Conservation (phyloP, 2,329 filamentous ascomycete genomes). For the Aspergillus ochraceus region DNA sequence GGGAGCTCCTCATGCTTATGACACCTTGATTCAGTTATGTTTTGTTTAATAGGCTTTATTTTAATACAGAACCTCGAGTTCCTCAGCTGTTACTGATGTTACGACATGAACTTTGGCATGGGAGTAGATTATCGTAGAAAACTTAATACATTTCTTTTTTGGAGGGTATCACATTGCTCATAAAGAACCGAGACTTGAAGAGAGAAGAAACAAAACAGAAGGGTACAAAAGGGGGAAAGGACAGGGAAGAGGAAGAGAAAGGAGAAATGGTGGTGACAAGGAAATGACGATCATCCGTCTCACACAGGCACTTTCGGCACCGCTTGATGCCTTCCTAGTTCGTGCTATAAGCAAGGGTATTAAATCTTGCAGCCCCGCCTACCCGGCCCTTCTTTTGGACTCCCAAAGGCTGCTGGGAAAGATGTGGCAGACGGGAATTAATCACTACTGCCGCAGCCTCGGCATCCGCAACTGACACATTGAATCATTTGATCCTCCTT, state of each 20-base stretch:
- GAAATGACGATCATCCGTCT: too few relatives aligned
- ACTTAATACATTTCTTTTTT: background rate
- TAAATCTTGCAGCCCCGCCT: too few relatives aligned
- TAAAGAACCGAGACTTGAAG: background rate
- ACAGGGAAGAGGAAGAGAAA: background rate
- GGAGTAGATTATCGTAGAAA: background rate
- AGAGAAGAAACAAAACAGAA: background rate
- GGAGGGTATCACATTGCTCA: constrained; percentile 23
- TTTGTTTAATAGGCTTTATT: constrained; percentile 1
- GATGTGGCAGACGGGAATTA: constrained; percentile 35
- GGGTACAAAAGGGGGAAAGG: background rate
- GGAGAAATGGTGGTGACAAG: too few relatives aligned
- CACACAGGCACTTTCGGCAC: too few relatives aligned
- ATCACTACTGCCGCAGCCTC: constrained; percentile 85
- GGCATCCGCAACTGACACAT: constrained; percentile 92
- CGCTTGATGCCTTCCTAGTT: too few relatives aligned
- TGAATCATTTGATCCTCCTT: constrained; percentile 89
- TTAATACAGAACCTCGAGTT: background rate
- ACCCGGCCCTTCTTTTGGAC: background rate
- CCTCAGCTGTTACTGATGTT: background rate
- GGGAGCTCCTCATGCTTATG: constrained; percentile 14
- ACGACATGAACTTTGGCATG: background rate
- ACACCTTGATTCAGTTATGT: constrained; percentile 10
- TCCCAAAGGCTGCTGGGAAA: background rate
- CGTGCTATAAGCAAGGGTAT: too few relatives aligned